phyloP scores from a whole-genome alignment of 2,329 filamentous ascomycete genomes.

The Alternaria panax region DNA sequence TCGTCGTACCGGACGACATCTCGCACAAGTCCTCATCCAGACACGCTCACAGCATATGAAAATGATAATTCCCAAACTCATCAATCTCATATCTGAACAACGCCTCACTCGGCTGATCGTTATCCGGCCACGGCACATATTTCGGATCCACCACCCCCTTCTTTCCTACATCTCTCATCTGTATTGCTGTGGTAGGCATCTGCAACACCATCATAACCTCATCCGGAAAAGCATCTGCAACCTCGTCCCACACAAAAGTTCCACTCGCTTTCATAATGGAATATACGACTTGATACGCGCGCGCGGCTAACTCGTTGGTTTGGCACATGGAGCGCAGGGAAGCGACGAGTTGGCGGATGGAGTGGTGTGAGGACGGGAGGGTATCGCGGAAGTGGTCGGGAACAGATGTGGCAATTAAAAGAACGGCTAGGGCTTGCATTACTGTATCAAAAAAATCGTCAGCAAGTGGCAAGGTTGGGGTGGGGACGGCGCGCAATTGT shows the following conservation, averaged over 20 bases:
- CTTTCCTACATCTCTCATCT: too few relatives aligned
- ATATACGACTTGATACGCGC: conserved; percentile 30
- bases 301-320: conserved; percentile 28
- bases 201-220: conserved; percentile 1
- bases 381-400: conserved; percentile 7
- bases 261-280: conserved; percentile 12
- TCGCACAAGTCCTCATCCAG: too few relatives aligned
- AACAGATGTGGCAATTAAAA: conserved; percentile 46
- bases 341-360: conserved; percentile 16
- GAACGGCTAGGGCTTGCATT: conserved; percentile 47
- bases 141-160: background rate
- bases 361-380: background rate
- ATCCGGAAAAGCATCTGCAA: conserved; percentile 10
- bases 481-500: too few relatives aligned
- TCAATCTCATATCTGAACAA: conserved; percentile 10
- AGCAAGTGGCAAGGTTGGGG: background rate
- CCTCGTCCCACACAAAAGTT: conserved; percentile 7
- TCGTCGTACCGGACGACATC: too few relatives aligned
- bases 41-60: background rate
- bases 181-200: background rate
- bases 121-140: conserved; percentile 8
- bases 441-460: conserved; percentile 15
- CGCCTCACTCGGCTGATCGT: background rate
- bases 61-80: conserved; percentile 1
- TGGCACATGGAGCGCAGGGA: conserved; percentile 38